These are phyloP conservation scores for Camellia sinensis DNA, from an alignment of 148 eudicot genomes.

Conservation along the genomic window DNA sequence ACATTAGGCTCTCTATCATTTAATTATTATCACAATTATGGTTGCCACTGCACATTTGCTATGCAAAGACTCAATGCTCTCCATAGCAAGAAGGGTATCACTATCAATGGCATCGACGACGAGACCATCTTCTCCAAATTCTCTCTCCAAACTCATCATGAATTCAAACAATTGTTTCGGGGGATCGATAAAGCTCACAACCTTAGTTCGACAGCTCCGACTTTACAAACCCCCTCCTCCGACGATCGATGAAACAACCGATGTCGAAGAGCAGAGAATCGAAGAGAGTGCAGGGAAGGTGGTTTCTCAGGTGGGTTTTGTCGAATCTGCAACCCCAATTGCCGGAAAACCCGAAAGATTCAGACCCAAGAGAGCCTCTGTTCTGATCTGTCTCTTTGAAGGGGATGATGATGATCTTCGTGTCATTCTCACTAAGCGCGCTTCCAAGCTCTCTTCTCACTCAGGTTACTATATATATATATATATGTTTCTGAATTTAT, in stretches of 20 bases:
- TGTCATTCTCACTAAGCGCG: conserved; percentile 82
- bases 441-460: conserved; percentile 77
- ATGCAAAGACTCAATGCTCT: neutral
- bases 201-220: conserved; percentile 55
- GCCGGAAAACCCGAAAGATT: conserved; percentile 22
- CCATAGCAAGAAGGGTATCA: too few species aligned
- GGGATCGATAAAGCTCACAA: conserved; percentile 27
- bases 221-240: conserved; percentile 39
- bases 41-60: too few species aligned
- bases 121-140: neutral
- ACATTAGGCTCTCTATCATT: too few species aligned
- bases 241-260: conserved; percentile 23
- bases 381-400: conserved; percentile 63
- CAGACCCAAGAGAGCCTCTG: conserved; percentile 53
- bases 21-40: too few species aligned
- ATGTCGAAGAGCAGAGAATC: conserved; percentile 27
- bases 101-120: neutral
- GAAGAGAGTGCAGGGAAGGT: conserved; percentile 53
- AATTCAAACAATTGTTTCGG: conserved; percentile 14
- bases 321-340: conserved; percentile 47
- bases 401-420: conserved; percentile 50
- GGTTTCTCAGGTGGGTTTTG: conserved; percentile 61
- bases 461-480: conserved; percentile 40
- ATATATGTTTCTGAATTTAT: neutral
- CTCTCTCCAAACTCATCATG: conserved; percentile 14